Base-by-base conservation (phyloP, 495 filamentous ascomycete species). In the Aspergillus heteromorphus region DNA sequence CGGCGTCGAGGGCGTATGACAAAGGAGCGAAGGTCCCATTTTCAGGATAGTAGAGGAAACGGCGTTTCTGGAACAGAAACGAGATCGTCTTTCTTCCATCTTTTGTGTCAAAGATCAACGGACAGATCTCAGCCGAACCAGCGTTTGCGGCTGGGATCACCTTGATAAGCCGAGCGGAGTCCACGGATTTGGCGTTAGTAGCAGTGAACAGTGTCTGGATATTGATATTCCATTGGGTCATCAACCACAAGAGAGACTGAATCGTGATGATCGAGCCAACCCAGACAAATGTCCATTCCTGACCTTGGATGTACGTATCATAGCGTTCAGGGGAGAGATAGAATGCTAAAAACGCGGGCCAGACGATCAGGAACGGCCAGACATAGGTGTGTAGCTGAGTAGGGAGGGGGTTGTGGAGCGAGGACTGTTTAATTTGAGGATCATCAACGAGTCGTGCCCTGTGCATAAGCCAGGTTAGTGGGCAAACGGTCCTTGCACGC, bases 221-320 rank as follows among this genome's bases (percentile, higher is more conserved):
- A 63, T 90, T 83, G 66, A 99, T 90, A 67, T 87, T 96, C 93
- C 93, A 99, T 74, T 97, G 87, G 20, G 93, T 97, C 74, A 87
- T 92, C 54, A 99, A 79, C 95, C 95, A 99, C 45, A 88, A 75
- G 54, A 99, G 80, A 55, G 87, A 83, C 77, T 99, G 93, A 45
- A 83, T 59, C 11, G 92, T 96, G 66, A 95, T 79, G 64, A 97
- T 95, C 27, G 83, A 79, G 56, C 88, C 92, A 55, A 86, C 78
- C 80, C 85, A 99, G 49, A 97, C 89, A 69, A 96, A 96, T 8
- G 95, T 97, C 93, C 93, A 99, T 75, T 99, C 93, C 59, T 84
- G 83, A 19, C 84, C 86, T 50, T 86, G 78, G 55, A 99, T 92
- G 73, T 97, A 85, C 60, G 84, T 87, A 47, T 93, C 85, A 72